Conservation (phyloP, 257 asterid genomes). For the Lycium barbarum region DNA sequence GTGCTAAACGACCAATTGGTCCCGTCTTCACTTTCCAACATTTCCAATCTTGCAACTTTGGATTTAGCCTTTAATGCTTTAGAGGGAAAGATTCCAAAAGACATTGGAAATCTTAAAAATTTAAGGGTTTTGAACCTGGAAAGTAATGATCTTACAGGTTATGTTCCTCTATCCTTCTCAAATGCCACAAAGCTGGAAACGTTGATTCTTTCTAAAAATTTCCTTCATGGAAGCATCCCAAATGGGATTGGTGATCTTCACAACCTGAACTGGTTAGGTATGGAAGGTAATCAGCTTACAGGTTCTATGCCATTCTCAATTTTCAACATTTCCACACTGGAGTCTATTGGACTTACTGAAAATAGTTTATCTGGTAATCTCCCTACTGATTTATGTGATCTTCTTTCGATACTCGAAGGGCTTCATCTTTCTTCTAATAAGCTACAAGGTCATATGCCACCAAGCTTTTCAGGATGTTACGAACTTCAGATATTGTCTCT, state of each 20-base stretch:
- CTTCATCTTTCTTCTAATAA: slow-evolving; percentile 10
- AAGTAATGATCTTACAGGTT: slow-evolving; percentile 23
- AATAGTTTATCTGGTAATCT: not conserved
- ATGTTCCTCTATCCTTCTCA: not conserved
- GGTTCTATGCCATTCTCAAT: slow-evolving; percentile 3
- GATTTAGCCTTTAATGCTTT: slow-evolving; percentile 11
- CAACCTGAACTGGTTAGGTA: not conserved
- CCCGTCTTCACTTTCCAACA: not conserved
- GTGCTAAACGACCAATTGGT: no score
- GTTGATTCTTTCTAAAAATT: not conserved
- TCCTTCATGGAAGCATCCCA: slow-evolving; percentile 15
- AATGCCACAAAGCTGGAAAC: slow-evolving; percentile 21
- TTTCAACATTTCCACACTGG: slow-evolving; percentile 20
- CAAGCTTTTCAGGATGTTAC: not conserved
- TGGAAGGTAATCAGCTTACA: slow-evolving; percentile 26
- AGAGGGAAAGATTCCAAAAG: not conserved
- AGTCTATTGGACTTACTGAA: not conserved
- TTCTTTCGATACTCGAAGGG: not conserved
- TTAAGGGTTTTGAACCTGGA: not conserved
- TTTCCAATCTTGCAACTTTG: slow-evolving; percentile 5
- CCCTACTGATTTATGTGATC: slow-evolving; percentile 12
- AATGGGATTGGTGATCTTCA: slow-evolving; percentile 28
- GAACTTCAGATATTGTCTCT: slow-evolving; percentile 19
- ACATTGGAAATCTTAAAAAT: slow-evolving; percentile 15
- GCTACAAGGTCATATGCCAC: slow-evolving; percentile 16